Evolutionary conservation across 2,329 filamentous ascomycete genomes (phyloP).

Genomic region (Colletotrichum incanum): DNA sequence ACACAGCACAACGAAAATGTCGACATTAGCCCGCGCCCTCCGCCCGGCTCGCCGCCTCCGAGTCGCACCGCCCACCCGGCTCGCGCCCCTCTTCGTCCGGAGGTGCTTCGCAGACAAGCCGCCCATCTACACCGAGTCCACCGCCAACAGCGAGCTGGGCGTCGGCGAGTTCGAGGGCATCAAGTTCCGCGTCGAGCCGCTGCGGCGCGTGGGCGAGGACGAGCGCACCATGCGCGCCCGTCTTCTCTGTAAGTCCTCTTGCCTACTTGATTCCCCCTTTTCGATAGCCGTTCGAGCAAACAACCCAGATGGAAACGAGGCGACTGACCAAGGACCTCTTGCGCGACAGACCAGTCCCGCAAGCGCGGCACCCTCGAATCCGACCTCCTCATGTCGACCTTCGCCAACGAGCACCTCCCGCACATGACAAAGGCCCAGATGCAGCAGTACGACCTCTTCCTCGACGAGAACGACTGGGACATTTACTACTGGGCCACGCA

Average conservation of each 20-base stretch:
- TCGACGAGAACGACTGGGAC: conserved; percentile 99
- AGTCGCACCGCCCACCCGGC: conserved; percentile 41
- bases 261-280: neutral
- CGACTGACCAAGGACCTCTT: conserved; percentile 21
- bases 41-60: conserved; percentile 44
- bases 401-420: conserved; percentile 84
- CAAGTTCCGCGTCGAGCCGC: conserved; percentile 90
- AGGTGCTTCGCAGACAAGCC: conserved; percentile 47
- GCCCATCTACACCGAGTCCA: conserved; percentile 37
- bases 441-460: conserved; percentile 88
- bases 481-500: conserved; percentile 99
- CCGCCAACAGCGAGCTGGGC: conserved; percentile 70
- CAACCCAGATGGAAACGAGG: conserved; percentile 3
- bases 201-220: conserved; percentile 88
- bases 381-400: conserved; percentile 96
- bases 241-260: conserved; percentile 72
- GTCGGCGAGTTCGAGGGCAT: conserved; percentile 92
- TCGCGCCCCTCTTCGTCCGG: conserved; percentile 40
- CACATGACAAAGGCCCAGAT: conserved; percentile 83
- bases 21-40: conserved; percentile 41
- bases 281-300: neutral
- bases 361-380: conserved; percentile 97
- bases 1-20: conserved; percentile 21
- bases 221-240: conserved; percentile 88
- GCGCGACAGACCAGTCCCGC: conserved; percentile 85